Conservation (phyloP, 495 filamentous ascomycete species). For the Parathielavia hyrcaniae region DNA sequence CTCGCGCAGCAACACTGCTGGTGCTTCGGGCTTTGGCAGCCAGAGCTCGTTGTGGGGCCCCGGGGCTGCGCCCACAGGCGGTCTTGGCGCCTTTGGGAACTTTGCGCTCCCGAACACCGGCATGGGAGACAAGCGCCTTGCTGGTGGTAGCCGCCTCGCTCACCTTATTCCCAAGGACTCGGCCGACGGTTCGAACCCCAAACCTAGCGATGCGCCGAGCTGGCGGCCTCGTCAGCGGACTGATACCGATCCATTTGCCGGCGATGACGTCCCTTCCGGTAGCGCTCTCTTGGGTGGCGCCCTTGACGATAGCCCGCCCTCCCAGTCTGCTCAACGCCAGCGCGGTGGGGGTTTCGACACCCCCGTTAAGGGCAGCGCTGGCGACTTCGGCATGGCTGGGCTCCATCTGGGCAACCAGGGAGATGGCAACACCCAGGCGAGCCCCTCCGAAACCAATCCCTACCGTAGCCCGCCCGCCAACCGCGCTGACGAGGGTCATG, state of each 20-base stretch:
- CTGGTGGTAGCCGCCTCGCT: conserved; percentile 77
- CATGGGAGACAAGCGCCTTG: conserved; percentile 66
- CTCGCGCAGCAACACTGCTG: conserved; percentile 61
- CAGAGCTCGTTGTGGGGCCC: conserved; percentile 63
- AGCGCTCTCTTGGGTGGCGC: conserved; percentile 76
- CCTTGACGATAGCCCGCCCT: conserved; percentile 62
- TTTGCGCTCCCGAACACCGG: conserved; percentile 56
- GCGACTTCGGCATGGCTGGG: conserved; percentile 77
- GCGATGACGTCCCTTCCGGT: conserved; percentile 57
- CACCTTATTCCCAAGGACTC: conserved; percentile 74
- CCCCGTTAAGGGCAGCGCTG: conserved; percentile 51
- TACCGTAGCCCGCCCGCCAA: conserved; percentile 70
- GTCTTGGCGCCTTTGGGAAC: conserved; percentile 81
- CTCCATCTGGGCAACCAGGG: conserved; percentile 55
- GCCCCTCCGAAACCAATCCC: conserved; percentile 96
- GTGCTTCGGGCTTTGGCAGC: conserved; percentile 37
- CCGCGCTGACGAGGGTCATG: conserved; percentile 63
- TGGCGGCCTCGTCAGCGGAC: conserved; percentile 55
- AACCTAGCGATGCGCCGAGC: conserved; percentile 30
- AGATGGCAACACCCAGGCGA: conserved; percentile 53
- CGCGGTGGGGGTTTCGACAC: conserved; percentile 47
- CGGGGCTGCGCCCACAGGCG: conserved; percentile 47
- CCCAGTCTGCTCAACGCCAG: conserved; percentile 35
- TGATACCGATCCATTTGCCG: conserved; percentile 77
- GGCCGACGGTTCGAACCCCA: conserved; percentile 53